A percentile compares a stretch with the other conserved stretches of the same genome.
Evolutionary conservation across 2,329 filamentous ascomycete species (phyloP).

Genomic region (Paraphoma sp.): DNA sequence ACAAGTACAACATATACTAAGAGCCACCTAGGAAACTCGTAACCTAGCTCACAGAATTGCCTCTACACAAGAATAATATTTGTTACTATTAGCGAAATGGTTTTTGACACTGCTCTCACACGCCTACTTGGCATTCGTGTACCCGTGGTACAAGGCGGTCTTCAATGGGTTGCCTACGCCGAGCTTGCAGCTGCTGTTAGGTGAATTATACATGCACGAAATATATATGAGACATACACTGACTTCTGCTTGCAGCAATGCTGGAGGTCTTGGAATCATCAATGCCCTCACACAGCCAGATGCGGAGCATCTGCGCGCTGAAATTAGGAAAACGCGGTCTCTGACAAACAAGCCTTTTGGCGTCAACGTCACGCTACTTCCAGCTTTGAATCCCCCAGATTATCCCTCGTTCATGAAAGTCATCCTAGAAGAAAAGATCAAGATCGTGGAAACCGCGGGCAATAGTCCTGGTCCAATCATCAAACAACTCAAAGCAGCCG

Average conservation of each 20-base stretch:
- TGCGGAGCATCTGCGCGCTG: conserved; percentile 88
- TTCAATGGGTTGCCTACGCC: conserved; percentile 86
- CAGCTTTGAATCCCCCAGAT: conserved; percentile 86
- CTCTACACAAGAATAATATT: too few relatives aligned
- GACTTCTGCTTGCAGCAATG: conserved; percentile 34
- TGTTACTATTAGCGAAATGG: too few relatives aligned
- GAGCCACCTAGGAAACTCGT: too few relatives aligned
- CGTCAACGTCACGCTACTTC: conserved; percentile 94
- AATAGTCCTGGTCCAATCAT: conserved; percentile 93
- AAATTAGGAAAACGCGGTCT: conserved; percentile 84
- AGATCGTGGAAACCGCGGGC: conserved; percentile 90
- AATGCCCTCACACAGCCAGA: conserved; percentile 91
- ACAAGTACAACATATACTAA: too few relatives aligned
- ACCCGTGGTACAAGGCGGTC: conserved; percentile 83
- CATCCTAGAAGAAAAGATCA: conserved; percentile 90
- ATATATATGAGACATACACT: too few relatives aligned
- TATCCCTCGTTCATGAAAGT: conserved; percentile 91
- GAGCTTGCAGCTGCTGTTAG: conserved; percentile 75
- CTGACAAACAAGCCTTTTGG: conserved; percentile 84
- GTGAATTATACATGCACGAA: too few relatives aligned
- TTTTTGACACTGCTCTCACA: too few relatives aligned
- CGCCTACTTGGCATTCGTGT: conserved; percentile 49
- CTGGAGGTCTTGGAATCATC: conserved; percentile 79
- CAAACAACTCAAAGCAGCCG: conserved; percentile 80
- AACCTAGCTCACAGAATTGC: too few relatives aligned